Percentiles rank a stretch among this genome's conserved stretches.
phyloP scores from a whole-genome alignment of 2,329 filamentous ascomycete genomes.

The Albophoma yamanashiensis region DNA sequence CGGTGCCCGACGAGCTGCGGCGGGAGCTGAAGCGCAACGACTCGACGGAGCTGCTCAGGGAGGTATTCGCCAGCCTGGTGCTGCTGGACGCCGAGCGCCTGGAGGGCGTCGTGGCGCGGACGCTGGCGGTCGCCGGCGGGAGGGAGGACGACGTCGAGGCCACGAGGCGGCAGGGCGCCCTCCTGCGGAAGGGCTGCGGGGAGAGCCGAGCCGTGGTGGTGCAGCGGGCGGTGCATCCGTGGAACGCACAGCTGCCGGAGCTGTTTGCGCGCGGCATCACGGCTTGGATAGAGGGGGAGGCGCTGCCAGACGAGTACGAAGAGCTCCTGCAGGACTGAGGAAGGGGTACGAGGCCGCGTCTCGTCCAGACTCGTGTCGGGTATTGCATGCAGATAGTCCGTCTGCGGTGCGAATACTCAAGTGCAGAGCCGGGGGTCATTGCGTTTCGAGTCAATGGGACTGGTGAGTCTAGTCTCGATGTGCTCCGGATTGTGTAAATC shows the following conservation, averaged over 20 bases:
- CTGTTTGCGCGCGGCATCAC: slow-evolving; percentile 24
- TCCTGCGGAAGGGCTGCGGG: slow-evolving; percentile 12
- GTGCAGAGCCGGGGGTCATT: neutral
- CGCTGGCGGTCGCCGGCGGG: slow-evolving; percentile 18
- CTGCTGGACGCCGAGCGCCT: neutral
- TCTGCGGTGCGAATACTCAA: neutral
- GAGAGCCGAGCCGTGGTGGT: slow-evolving; percentile 20
- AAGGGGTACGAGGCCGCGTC: neutral
- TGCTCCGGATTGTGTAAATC: too few relatives aligned
- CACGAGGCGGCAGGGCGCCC: slow-evolving; percentile 16
- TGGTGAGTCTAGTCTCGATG: too few relatives aligned
- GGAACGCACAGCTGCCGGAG: slow-evolving; percentile 28
- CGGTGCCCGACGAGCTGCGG: neutral
- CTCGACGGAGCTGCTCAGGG: neutral
- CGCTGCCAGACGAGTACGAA: slow-evolving; percentile 16
- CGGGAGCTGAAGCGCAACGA: neutral
- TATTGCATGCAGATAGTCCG: neutral
- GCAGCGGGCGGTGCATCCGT: slow-evolving; percentile 24
- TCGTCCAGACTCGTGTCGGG: neutral
- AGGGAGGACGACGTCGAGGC: slow-evolving; percentile 20
- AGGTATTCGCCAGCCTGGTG: slow-evolving; percentile 1
- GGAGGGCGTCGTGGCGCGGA: slow-evolving; percentile 8
- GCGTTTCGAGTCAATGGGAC: neutral
- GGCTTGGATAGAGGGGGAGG: slow-evolving; percentile 21
- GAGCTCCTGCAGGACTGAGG: neutral